Evolutionary conservation across 169 alveolate genomes (phyloP), one percentile per base, ranked within the genome.

Genomic region (Perkinsus olseni): DNA sequence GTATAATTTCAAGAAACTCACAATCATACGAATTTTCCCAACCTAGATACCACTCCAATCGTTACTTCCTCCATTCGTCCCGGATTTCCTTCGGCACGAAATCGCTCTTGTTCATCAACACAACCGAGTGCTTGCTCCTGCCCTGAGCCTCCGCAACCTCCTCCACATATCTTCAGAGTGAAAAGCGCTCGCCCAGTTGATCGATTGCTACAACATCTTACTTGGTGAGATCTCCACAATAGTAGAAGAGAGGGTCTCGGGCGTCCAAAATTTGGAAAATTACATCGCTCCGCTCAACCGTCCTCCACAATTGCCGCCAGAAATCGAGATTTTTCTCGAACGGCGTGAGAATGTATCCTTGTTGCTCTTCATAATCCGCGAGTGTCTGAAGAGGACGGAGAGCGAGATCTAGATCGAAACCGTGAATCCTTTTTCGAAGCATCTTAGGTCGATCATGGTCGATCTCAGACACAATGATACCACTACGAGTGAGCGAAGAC

Each of bases 241-340:
- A 95, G 96, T 96, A 99, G 97, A 99, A 99, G 74, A 98, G 96
- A 31, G 99, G 99, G 94, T 99, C 98, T 93, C 99, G 96, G 8
- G 99, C 99, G 95, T 99, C 99, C 21, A 99, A 98, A 39, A 99
- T 98, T 94, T 98, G 98, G 92, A 98, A 97, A 45, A 99, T 94
- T 31, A 99, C 94, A 93, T 98, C 98, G 82, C 99, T 96, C 93
- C 97, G 97, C 91, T 99, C 99, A 20, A 98, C 97, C 10, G 98
- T 99, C 92, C 99, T 97, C 99, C 99, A 99, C 92, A 99, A 96
- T 96, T 99, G 99, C 95, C 98, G 96, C 99, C 99, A 99, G 39
- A 98, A 99, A 92, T 99, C 99, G 13, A 99, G 92, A 95, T 99
- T 99, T 96, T 98, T 99, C 95, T 99, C 99, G 95, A 97, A 99